These are phyloP conservation scores for Ophiostoma sp. DNA, from an alignment of 2,329 filamentous ascomycete genomes.

Conservation along the genomic window DNA sequence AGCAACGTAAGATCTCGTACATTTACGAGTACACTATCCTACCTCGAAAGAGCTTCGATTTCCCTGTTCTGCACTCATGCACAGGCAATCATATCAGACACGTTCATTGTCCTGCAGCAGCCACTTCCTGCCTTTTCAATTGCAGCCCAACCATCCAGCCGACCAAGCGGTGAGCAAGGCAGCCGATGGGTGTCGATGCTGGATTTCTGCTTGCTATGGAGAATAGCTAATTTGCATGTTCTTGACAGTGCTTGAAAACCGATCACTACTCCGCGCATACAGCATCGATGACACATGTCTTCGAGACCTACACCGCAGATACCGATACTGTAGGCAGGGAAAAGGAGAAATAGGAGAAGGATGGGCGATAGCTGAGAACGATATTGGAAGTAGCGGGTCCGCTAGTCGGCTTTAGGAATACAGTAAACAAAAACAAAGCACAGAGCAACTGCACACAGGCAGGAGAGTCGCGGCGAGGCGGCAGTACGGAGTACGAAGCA, in stretches of 20 bases:
- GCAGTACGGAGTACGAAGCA: not conserved
- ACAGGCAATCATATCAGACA: not conserved
- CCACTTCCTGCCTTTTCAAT: conserved; percentile 15
- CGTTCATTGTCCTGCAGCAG: not conserved
- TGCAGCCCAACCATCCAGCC: conserved; percentile 20
- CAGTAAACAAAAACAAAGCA: conserved; percentile 23
- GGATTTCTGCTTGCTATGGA: not conserved
- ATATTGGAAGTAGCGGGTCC: conserved; percentile 17
- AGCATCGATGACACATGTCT: not conserved
- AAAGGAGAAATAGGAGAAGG: conserved; percentile 10
- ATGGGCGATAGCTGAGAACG: conserved; percentile 18
- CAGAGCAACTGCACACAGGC: conserved; percentile 2
- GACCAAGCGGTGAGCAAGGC: not conserved
- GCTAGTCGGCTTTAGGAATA: conserved; percentile 28
- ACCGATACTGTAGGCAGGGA: not conserved
- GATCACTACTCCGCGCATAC: not conserved
- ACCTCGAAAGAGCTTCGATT: not conserved
- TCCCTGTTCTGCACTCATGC: not conserved
- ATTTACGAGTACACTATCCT: no score
- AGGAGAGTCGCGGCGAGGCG: not conserved
- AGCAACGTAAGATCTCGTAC: not conserved
- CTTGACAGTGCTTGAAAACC: not conserved
- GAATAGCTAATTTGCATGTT: not conserved
- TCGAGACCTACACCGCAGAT: no score
- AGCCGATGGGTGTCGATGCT: not conserved